phyloP scores from a whole-genome alignment of 371 early-diverging fungal species.

The Mortierella sp. region DNA sequence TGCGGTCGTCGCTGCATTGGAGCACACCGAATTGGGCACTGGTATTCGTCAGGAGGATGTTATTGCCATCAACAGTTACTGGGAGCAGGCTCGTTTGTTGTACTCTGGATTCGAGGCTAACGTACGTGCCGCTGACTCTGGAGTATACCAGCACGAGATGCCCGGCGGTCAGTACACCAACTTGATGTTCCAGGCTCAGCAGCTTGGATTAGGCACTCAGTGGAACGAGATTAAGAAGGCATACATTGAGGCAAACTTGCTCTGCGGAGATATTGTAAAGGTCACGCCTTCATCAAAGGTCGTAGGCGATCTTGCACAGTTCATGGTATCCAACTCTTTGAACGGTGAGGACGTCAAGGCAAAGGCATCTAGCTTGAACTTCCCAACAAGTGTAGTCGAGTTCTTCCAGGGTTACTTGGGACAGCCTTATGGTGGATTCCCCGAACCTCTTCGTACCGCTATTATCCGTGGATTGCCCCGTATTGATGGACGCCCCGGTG shows the following conservation, averaged over 20 bases:
- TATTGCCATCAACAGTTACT: constrained; percentile 89
- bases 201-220: constrained; percentile 90
- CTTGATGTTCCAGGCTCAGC: constrained; percentile 95
- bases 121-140: constrained; percentile 88
- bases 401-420: constrained; percentile 97
- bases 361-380: constrained; percentile 81
- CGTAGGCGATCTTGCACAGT: constrained; percentile 97
- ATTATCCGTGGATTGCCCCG: constrained; percentile 83
- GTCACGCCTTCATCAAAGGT: constrained; percentile 98
- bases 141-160: constrained; percentile 96
- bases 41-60: constrained; percentile 86
- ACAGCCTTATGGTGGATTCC: constrained; percentile 95
- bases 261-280: constrained; percentile 97
- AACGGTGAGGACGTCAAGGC: constrained; percentile 80
- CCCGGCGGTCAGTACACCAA: constrained; percentile 98
- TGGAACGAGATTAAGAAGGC: constrained; percentile 96
- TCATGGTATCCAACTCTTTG: constrained; percentile 93
- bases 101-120: constrained; percentile 96
- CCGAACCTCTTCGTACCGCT: constrained; percentile 86
- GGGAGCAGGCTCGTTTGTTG: constrained; percentile 94
- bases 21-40: constrained; percentile 81
- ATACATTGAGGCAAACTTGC: constrained; percentile 88
- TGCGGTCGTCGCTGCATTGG: constrained; percentile 88
- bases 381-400: constrained; percentile 95
- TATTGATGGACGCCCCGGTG: constrained; percentile 92